phyloP scores from a whole-genome alignment of 2,329 filamentous ascomycete genomes.

The Gnomoniopsis sp. region DNA sequence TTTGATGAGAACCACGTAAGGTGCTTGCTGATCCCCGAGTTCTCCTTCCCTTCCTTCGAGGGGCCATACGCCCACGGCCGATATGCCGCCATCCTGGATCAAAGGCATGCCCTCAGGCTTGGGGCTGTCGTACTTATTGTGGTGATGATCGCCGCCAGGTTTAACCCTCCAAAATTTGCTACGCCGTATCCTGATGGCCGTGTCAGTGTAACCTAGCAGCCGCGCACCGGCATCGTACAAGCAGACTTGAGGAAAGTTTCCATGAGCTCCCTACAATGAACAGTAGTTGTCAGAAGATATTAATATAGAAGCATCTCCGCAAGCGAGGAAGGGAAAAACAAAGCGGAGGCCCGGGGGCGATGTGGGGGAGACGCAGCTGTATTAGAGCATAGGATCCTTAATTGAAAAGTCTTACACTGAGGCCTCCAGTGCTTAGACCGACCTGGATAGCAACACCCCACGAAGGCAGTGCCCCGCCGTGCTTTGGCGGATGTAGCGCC shows the following conservation, averaged over 20 bases:
- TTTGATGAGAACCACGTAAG: conserved; percentile 1
- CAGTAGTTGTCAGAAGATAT: neutral
- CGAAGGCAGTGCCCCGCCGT: too few species aligned
- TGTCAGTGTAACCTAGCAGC: neutral
- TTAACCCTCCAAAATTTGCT: neutral
- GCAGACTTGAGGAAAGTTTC: neutral
- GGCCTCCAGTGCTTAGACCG: neutral
- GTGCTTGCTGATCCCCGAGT: neutral
- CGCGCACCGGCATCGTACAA: neutral
- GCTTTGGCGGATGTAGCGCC: too few species aligned
- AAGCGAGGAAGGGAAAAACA: neutral
- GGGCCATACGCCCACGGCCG: neutral
- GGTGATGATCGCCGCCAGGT: neutral
- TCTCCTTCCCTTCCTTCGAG: neutral
- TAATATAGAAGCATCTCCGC: neutral
- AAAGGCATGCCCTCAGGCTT: neutral
- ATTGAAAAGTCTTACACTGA: too few species aligned
- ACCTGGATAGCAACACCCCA: neutral
- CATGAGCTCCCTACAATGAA: neutral
- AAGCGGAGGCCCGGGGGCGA: too few species aligned
- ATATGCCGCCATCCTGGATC: neutral
- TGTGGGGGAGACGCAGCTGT: too few species aligned
- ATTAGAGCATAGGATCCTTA: too few species aligned
- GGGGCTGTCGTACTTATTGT: neutral
- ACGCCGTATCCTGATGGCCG: neutral